A percentile compares a stretch with the other conserved stretches of the same genome.
phyloP scores from a whole-genome alignment of 148 eudicot genomes.

The Suaeda aralocaspica region DNA sequence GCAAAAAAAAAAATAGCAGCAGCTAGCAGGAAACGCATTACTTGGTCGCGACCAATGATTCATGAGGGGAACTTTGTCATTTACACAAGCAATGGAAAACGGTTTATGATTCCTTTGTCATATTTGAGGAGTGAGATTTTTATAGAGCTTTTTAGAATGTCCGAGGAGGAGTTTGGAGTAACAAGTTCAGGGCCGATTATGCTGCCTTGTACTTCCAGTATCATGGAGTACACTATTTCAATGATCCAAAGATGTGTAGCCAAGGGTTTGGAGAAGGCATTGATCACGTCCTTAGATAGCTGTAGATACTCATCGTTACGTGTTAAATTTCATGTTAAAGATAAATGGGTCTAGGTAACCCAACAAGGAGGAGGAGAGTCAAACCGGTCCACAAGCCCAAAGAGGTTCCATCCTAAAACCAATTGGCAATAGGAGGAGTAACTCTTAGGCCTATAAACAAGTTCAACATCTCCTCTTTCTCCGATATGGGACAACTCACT shows the following conservation, averaged over 20 bases:
- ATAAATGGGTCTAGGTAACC: no score
- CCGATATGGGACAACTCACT: no score
- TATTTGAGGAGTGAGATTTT: constrained; percentile 11
- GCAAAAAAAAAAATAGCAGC: constrained; percentile 28
- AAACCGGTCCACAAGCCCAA: no score
- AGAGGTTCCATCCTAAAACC: no score
- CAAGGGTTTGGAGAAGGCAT: constrained; percentile 18
- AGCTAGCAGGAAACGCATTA: constrained; percentile 17
- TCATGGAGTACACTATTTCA: constrained; percentile 8
- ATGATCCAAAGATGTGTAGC: constrained; percentile 19
- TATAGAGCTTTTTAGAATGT: constrained; percentile 9
- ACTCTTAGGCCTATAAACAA: no score
- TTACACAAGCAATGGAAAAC: constrained; percentile 23
- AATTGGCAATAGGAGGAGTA: no score
- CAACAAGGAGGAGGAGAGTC: no score
- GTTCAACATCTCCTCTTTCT: no score
- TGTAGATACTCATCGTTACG: constrained; percentile 11
- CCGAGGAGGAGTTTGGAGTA: constrained; percentile 24
- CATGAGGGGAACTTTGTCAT: constrained; percentile 20
- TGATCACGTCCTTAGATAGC: constrained; percentile 11
- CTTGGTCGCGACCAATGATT: constrained; percentile 13
- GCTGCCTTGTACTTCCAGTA: constrained; percentile 13
- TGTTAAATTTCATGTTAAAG: no score
- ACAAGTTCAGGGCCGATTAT: constrained; percentile 15
- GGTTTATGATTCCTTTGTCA: constrained; percentile 17